phyloP scores from a whole-genome alignment of 805 yeast species.

The Saturnispora silvae region DNA sequence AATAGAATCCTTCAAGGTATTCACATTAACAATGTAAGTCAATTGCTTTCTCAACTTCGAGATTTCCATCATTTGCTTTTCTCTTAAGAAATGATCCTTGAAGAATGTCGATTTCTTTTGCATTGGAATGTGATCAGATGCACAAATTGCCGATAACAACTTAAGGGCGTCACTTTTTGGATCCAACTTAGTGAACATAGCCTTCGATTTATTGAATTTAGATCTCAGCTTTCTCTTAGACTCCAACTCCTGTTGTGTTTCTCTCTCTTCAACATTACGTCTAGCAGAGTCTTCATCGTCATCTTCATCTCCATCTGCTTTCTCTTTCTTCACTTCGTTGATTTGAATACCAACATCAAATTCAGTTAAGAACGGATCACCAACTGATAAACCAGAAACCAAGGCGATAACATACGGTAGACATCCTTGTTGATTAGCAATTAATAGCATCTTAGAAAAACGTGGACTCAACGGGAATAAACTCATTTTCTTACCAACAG shows the following conservation, averaged over 20 bases:
- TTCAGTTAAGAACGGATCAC: conserved; percentile 77
- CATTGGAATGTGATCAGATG: conserved; percentile 64
- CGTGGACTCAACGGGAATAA: conserved; percentile 90
- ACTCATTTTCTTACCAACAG: conserved; percentile 77
- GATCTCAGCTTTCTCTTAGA: conserved; percentile 33
- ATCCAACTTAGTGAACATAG: conserved; percentile 58
- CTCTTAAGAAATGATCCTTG: conserved; percentile 54
- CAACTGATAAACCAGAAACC: conserved; percentile 87
- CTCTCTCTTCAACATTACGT: too few species aligned
- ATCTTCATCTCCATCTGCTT: conserved; percentile 15
- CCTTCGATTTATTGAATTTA: conserved; percentile 47
- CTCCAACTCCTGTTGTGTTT: conserved; percentile 30
- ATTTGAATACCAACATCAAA: conserved; percentile 53
- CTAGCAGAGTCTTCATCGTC: conserved; percentile 29
- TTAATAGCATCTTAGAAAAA: conserved; percentile 77
- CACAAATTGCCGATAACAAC: conserved; percentile 74
- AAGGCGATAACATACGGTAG: conserved; percentile 82
- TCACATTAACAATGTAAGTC: conserved; percentile 57
- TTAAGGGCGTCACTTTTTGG: conserved; percentile 64
- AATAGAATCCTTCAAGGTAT: conserved; percentile 49
- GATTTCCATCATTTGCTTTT: conserved; percentile 79
- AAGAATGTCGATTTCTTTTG: conserved; percentile 39
- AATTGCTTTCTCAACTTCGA: conserved; percentile 71
- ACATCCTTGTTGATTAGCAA: conserved; percentile 81
- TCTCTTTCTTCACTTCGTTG: conserved; percentile 17